phyloP scores from a whole-genome alignment of 202 grass and related monocot species.

The Schoenoplectus tabernaemontani region DNA sequence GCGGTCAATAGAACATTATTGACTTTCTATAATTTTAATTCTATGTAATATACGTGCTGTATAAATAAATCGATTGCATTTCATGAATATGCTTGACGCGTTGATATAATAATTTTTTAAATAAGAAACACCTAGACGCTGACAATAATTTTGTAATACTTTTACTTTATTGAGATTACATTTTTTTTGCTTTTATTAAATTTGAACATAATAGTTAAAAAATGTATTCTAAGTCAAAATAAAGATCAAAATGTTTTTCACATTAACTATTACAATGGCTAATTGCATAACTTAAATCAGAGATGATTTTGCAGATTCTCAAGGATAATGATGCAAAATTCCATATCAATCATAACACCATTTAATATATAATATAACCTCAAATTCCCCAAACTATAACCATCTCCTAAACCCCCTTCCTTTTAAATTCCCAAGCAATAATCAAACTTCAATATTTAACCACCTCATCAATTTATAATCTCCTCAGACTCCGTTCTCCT shows the following conservation, averaged over 20 bases:
- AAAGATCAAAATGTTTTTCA: not conserved
- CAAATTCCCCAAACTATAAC: not conserved
- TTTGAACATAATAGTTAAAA: too few relatives aligned
- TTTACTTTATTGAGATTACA: too few relatives aligned
- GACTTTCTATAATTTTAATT: too few relatives aligned
- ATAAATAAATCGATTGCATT: too few relatives aligned
- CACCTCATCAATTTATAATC: not conserved
- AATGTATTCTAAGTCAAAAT: too few relatives aligned
- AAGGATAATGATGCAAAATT: not conserved
- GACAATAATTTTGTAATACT: too few relatives aligned
- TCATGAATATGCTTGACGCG: too few relatives aligned
- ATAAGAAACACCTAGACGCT: too few relatives aligned
- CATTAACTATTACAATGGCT: not conserved
- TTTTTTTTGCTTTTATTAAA: too few relatives aligned
- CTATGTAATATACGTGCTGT: too few relatives aligned
- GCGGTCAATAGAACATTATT: too few relatives aligned
- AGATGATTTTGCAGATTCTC: not conserved
- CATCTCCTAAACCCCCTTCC: not conserved
- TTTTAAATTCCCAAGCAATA: not conserved
- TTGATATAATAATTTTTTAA: too few relatives aligned
- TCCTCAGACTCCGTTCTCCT: not conserved
- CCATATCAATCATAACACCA: not conserved
- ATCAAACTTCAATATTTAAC: conserved; percentile 6
- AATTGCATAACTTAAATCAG: not conserved
- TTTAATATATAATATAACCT: not conserved